Evolutionary conservation across 75 land plant species (phyloP), one percentile per base, ranked within the genome.

Genomic region (Cupressus sempervirens): DNA sequence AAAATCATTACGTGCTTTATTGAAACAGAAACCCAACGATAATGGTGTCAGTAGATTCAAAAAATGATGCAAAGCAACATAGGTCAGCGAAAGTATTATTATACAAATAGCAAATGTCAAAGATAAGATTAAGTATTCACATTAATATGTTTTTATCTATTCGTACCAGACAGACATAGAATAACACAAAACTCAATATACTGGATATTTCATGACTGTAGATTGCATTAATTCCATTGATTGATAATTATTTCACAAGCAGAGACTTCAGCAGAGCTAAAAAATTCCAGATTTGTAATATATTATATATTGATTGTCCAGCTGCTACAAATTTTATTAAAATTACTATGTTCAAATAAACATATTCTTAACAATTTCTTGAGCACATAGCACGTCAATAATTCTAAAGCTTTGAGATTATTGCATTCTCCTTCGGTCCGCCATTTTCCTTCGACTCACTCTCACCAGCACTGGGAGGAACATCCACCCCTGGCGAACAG

Each of bases 401-500:
- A 62, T 79, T 84, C 91, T 83, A 92, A 45, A 92, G 92, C 85
- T 93, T 93, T 16, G 95, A 68, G 13, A 93, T 26, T 38, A 92
- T 14, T 4, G 76, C 87, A 81, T 62, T 83, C 15, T 90, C 83
- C 85, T 93, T 93, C 13, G 91, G 18, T 9, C 72, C 83, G 6
- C 68, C 90, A 85, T 72, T 90, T 14, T 93, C 94, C 83, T 92
- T 92, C 3, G 50, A 36, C 11, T 92, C 95, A 12, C 62, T 20
- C 15, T 94, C 94, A 41, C 85, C 77, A 0, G 86, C 30, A 84
- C 54, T 93, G 5, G 99, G 99, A 4, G 99, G 99, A 3, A 98
- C 94, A 85, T 98, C 99, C 11, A 96, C 92, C 30, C 97, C 99
- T 7, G 99, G 99, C 10, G 98, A 96, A 91, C 98, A 94, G 80